Evolutionary conservation across 805 yeast genomes (phyloP).

Genomic region (Barnettozyma pratensis): DNA sequence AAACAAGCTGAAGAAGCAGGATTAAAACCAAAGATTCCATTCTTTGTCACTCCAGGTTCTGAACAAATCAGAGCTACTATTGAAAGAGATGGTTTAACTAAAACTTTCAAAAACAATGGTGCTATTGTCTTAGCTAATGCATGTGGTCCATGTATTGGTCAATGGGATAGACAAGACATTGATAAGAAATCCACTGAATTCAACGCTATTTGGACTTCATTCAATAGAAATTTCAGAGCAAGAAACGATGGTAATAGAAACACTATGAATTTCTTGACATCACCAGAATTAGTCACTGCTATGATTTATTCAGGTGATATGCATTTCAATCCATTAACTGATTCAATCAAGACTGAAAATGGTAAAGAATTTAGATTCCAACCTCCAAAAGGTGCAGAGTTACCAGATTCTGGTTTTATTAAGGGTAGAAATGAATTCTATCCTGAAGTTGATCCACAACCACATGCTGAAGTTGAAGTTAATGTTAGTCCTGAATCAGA

Average conservation of each 20-base stretch:
- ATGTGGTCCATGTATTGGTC: constrained; percentile 99
- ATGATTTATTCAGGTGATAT: constrained; percentile 93
- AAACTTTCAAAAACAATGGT: constrained; percentile 78
- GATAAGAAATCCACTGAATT: constrained; percentile 56
- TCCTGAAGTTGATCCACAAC: constrained; percentile 65
- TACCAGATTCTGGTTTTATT: constrained; percentile 75
- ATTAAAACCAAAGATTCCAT: constrained; percentile 83
- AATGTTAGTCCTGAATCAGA: constrained; percentile 85
- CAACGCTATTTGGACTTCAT: constrained; percentile 92
- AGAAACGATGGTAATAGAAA: constrained; percentile 98
- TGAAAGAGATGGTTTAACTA: constrained; percentile 87
- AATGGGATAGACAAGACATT: constrained; percentile 93
- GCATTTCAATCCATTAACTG: constrained; percentile 87
- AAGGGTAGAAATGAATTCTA: constrained; percentile 71
- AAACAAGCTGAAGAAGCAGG: constrained; percentile 85
- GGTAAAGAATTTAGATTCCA: constrained; percentile 75
- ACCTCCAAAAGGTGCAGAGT: constrained; percentile 79
- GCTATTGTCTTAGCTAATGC: constrained; percentile 95
- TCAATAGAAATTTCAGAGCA: constrained; percentile 96
- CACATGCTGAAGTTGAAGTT: constrained; percentile 53
- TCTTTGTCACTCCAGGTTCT: constrained; percentile 96
- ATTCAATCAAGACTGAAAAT: constrained; percentile 62
- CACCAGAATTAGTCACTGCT: constrained; percentile 97
- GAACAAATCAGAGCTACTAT: constrained; percentile 97
- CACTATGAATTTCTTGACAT: constrained; percentile 96